A percentile compares a stretch with the other conserved stretches of the same genome.
Conservation (phyloP, 306 rosid species). For the Prunus dulcis region DNA sequence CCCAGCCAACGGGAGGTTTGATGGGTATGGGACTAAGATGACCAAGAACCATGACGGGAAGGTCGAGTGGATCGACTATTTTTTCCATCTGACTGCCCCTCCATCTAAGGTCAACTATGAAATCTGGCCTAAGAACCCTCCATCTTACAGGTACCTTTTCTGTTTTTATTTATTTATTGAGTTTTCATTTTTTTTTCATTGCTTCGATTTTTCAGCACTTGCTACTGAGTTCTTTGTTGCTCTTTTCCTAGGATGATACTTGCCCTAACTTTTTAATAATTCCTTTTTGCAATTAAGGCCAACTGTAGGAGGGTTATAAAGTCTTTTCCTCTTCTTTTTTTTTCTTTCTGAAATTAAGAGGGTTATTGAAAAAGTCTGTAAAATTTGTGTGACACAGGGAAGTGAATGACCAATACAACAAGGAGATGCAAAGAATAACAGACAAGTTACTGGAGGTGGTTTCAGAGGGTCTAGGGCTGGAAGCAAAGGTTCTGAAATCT, state of each 20-base stretch:
- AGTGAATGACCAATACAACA: conserved; percentile 49
- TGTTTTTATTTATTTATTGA: not conserved
- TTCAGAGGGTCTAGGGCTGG: conserved; percentile 54
- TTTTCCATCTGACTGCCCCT: conserved; percentile 52
- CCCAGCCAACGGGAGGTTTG: conserved; percentile 45
- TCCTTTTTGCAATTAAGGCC: too few species aligned
- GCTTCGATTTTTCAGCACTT: too few species aligned
- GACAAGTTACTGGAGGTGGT: conserved; percentile 40
- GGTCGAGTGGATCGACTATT: conserved; percentile 69
- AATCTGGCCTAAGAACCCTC: conserved; percentile 51
- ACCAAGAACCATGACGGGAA: conserved; percentile 49
- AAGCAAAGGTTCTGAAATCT: conserved; percentile 33
- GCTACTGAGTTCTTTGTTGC: too few species aligned
- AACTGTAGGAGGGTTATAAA: too few species aligned
- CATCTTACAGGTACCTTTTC: conserved; percentile 40
- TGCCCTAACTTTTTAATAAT: too few species aligned
- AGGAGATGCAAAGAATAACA: conserved; percentile 39
- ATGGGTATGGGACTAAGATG: conserved; percentile 71
- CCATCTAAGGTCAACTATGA: conserved; percentile 39
- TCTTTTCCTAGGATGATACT: too few species aligned
- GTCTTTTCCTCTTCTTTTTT: too few species aligned
- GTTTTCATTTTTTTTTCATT: not conserved
- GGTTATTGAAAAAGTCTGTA: not conserved
- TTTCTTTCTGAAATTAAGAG: too few species aligned
- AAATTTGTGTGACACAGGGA: conserved; percentile 24